Base-by-base conservation (phyloP, 768 basidiomycete species). In the Pleurotus platypus region DNA sequence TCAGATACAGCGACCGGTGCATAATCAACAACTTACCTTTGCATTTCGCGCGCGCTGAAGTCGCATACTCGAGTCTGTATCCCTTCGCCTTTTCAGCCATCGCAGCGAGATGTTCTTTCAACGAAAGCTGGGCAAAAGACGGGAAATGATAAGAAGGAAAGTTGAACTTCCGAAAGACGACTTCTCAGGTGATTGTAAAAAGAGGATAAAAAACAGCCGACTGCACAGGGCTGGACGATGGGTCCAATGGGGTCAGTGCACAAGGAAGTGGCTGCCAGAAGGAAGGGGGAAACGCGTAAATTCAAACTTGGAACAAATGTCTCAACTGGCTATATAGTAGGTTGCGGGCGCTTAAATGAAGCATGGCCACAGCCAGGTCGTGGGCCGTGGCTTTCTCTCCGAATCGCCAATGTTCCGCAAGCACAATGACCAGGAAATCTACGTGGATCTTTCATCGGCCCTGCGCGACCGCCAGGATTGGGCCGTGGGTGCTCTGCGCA, bases 11-110 rank as follows among this genome's bases (percentile, higher is more conserved):
- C 8, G 30, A 35, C 30, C 8, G 8, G 9, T 8, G 9, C 30
- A 35, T 35, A 35, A 35, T 35, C 30, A 35, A 35, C 54, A 66
- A 69, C 78, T 51, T 59, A 87, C 90, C 90, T 77, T 89, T 91
- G 75, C 90, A 92, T 73, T 89, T 89, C 37, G 89, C 77, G 58
- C 90, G 79, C 58, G 72, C 77, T 57, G 83, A 85, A 46, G 72
- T 58, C 51, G 90, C 84, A 70, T 91, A 91, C 71, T 92, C 90
- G 42, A 92, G 75, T 62, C 90, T 84, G 74, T 92, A 92, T 59
- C 86, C 86, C 46, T 76, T 71, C 56, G 81, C 78, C 71, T 79
- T 85, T 55, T 78, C 75, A 51, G 78, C 64, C 75, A 78, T 80
- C 8, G 22, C 42, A 7, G 35, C n/a, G 16, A 22, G 42, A 20